Evolutionary conservation across 2,329 filamentous ascomycete species (phyloP).

Genomic region (Fusarium sp.): DNA sequence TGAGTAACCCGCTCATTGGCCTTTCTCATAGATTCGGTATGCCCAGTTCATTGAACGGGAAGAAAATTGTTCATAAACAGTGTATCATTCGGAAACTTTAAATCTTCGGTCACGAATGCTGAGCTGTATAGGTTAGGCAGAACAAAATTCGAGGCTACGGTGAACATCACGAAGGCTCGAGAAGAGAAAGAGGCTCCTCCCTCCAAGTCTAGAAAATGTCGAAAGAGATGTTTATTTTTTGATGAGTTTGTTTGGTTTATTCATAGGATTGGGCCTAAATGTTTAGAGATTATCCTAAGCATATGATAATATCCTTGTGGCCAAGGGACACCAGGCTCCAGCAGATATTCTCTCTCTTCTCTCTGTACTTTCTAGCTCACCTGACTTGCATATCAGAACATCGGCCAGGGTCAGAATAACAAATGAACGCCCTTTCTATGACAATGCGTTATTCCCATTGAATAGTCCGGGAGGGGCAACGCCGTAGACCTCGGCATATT

Average conservation of each 20-base stretch:
- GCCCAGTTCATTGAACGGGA: no score
- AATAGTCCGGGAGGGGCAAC: background rate
- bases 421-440: no score
- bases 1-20: fast-evolving
- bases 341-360: background rate
- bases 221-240: background rate
- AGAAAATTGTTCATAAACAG: fast-evolving
- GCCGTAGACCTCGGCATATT: background rate
- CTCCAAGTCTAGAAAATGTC: no score
- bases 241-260: background rate
- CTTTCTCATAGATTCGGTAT: no score
- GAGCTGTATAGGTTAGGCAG: background rate
- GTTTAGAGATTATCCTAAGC: background rate
- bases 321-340: no score
- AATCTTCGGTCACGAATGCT: background rate
- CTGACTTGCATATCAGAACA: background rate
- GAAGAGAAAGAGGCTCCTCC: background rate
- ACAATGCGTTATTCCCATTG: background rate
- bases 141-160: no score
- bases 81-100: background rate
- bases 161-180: no score
- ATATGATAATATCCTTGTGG: background rate
- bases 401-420: background rate
- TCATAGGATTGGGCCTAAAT: background rate
- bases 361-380: no score